Evolutionary conservation across 768 basidiomycete species (phyloP), one percentile per base, ranked within the genome.

Genomic region (Trametes cingulata): DNA sequence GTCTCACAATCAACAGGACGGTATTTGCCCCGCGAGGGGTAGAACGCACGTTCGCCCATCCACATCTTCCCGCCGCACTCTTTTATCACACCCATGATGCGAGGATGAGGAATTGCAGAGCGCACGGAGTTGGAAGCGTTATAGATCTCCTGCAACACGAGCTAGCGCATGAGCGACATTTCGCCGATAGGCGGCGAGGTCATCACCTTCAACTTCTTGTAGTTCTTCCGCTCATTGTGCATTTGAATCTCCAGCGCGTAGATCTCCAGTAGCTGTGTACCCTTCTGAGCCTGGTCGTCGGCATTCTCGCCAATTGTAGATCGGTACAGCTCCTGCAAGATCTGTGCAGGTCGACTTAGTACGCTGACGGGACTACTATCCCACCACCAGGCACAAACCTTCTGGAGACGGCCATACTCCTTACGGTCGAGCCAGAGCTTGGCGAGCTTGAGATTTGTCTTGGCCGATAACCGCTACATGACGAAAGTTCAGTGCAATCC

Each of bases 11-110:
- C 58, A n/a, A 64, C 45, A 25, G 20, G 25, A 24, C 6, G 10
- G 29, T 5, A n/a, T 37, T 45, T 17, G 13, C 39, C 41, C 27
- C 47, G 24, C 40, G 25, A 27, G 46, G 8, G 33, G 39, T 48
- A 19, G 6, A 22, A 67, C 87, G 69, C 73, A 90, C 96, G 91
- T 81, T 98, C 97, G 59, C 93, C 94, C 97, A 99, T 98, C 95
- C 97, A 98, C 97, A 99, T 99, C 77, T 99, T 99, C 2, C 97
- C 97, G 15, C 97, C 97, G 66, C 96, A 98, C 74, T 99, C 97
- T 71, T 95, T 93, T 76, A 99, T 98, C 52, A 98, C 93, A 42
- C 96, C 97, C 90, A 98, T 95, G 69, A 98, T 98, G 29, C 94
- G 85, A 10, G 97, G 97, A 76, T 98, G 97, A 15, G 97, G 95